Evolutionary conservation across 441 rosid genomes (phyloP), one percentile per base, ranked within the genome.

Genomic region (Jatropha multifida): DNA sequence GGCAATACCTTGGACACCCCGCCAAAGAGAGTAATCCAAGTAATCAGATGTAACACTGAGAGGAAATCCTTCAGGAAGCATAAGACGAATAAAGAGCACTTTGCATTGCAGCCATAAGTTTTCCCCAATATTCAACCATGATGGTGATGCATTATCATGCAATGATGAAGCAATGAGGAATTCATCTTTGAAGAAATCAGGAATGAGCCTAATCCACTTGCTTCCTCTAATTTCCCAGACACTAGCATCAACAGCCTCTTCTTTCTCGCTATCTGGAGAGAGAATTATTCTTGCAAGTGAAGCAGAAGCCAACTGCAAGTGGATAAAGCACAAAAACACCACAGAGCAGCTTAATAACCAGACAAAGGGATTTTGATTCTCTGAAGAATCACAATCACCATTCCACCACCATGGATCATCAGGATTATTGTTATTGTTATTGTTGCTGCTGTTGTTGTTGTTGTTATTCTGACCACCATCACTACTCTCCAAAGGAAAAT

Each of bases 1-100:
- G 48, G 98, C 98, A 37, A 95, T 82, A 1, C 99, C 99, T 81
- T 95, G 98, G 40, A 95, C 90, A 23, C 94, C 96, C 76, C 98
- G 87, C 99, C 99, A 93, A 58, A 93, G 98, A 81, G 97, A 88
- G 77, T 93, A 95, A 55, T 92, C 93, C 71, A 93, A 83, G 81
- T 95, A 95, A 85, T 95, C 99, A 27, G 90, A 82, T 46, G 96
- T 88, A 51, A 95, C 99, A 40, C 94, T 93, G 52, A 79, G 72
- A 0, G 99, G 99, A 65, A 81, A 95, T 52, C 99, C 98, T 81
- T 93, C 93, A 14, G 99, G 99, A 54, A 95, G 98, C 87, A 95
- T 79, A 73, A 95, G 81, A 6, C 79, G 83, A 78, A 76, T 62
- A 10, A 89, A 67, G 48, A 92, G 77, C 42, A 80, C 78, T 83